These are phyloP conservation scores for Trichosanthes cucumerina DNA, from an alignment of 306 rosid species.

Conservation along the genomic window DNA sequence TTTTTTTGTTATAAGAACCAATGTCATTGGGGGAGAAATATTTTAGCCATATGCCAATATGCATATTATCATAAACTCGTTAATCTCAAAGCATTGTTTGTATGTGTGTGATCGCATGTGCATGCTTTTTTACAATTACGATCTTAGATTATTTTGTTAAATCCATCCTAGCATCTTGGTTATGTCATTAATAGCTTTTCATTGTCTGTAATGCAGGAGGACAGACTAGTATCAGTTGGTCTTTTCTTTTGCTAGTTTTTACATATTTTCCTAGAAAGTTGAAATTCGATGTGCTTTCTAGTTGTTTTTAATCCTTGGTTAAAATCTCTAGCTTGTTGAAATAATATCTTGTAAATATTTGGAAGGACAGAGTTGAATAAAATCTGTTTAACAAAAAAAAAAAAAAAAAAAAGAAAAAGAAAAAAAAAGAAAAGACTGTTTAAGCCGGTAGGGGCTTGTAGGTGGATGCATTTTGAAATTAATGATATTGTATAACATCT, in stretches of 20 bases:
- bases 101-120: not conserved
- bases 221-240: conserved; percentile 90
- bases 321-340: not conserved
- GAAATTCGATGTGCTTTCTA: not conserved
- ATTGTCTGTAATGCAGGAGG: conserved; percentile 65
- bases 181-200: conserved; percentile 22
- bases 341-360: not conserved
- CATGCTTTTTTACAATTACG: not conserved
- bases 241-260: not conserved
- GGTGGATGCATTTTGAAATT: not conserved
- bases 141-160: not conserved
- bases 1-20: not conserved
- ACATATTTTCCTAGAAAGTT: not conserved
- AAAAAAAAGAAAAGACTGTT: not conserved
- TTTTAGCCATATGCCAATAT: not conserved
- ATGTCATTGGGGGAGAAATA: not conserved
- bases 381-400: not conserved
- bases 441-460: not conserved
- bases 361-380: not conserved
- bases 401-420: not conserved
- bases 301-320: not conserved
- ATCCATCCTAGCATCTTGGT: not conserved
- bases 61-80: not conserved
- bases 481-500: not conserved
- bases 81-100: not conserved